phyloP scores from a whole-genome alignment of 768 basidiomycete species.

The Amanita fuliginea region DNA sequence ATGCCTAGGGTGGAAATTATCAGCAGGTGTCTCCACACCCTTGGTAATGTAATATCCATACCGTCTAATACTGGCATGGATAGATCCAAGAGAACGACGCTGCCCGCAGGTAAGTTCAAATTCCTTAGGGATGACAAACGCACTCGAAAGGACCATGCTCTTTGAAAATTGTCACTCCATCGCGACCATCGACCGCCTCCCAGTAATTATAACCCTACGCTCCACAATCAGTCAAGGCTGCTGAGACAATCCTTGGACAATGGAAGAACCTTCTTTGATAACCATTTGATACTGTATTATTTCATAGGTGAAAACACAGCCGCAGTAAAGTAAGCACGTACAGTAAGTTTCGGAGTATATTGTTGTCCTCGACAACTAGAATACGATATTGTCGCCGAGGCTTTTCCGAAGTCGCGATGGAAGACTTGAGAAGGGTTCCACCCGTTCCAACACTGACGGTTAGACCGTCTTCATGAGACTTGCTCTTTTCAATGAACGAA shows the following conservation, averaged over 20 bases:
- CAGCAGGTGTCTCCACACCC: not conserved
- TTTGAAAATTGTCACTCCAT: constrained; percentile 70
- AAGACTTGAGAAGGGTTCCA: constrained; percentile 62
- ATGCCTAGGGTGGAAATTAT: constrained; percentile 41
- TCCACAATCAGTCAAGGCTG: not conserved
- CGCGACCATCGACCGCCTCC: constrained; percentile 76
- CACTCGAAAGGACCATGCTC: constrained; percentile 79
- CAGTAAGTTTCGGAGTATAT: constrained; percentile 73
- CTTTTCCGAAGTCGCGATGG: constrained; percentile 39
- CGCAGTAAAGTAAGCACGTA: constrained; percentile 26
- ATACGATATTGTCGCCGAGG: constrained; percentile 44
- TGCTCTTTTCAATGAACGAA: constrained; percentile 20
- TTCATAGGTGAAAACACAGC: not conserved
- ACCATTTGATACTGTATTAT: constrained; percentile 44
- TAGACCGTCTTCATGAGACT: constrained; percentile 18
- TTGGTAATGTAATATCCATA: constrained; percentile 14
- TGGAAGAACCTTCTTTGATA: constrained; percentile 40
- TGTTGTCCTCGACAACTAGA: constrained; percentile 87
- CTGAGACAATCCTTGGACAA: constrained; percentile 9
- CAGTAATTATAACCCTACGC: constrained; percentile 58
- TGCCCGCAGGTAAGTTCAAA: constrained; percentile 17
- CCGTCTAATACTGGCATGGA: constrained; percentile 95
- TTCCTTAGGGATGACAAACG: constrained; percentile 17
- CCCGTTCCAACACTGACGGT: constrained; percentile 46
- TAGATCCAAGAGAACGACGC: constrained; percentile 79